phyloP scores from a whole-genome alignment of 148 eudicot species.

The Rhododendron mucronatum region DNA sequence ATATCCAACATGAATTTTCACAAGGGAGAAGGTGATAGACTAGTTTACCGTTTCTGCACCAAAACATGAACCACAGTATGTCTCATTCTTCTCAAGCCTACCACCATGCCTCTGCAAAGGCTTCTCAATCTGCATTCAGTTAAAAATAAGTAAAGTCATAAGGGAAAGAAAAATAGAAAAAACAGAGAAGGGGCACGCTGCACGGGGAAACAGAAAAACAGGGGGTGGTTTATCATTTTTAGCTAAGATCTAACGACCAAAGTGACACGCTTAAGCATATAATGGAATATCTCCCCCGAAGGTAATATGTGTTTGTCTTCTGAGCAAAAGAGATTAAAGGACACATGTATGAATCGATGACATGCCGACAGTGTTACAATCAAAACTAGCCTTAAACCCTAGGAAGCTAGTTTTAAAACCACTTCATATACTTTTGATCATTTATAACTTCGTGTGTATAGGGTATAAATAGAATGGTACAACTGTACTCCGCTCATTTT shows the following conservation, averaged over 20 bases:
- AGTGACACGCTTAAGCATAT: not conserved
- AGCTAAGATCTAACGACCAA: not conserved
- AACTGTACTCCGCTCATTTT: not conserved
- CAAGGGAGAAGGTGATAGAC: slow-evolving; percentile 4
- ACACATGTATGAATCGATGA: not conserved
- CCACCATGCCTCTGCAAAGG: slow-evolving; percentile 98
- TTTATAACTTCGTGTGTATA: not conserved
- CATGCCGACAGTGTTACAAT: not conserved
- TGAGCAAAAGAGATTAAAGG: not conserved
- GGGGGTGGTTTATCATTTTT: not conserved
- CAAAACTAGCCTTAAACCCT: not conserved
- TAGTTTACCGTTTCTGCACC: slow-evolving; percentile 78
- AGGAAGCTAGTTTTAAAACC: not conserved
- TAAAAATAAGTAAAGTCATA: not conserved
- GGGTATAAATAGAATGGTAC: not conserved
- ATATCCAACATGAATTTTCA: not conserved
- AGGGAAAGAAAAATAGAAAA: not conserved
- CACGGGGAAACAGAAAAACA: not conserved
- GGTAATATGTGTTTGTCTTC: not conserved
- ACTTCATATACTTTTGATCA: not conserved
- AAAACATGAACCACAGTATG: slow-evolving; percentile 94
- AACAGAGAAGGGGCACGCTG: not conserved
- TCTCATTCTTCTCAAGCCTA: slow-evolving; percentile 82
- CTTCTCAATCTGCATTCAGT: slow-evolving; percentile 56
- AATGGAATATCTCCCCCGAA: not conserved